A percentile compares a stretch with the other conserved stretches of the same genome.
Conservation (phyloP, 2,329 filamentous ascomycete species). For the Colletotrichum graminicola region DNA sequence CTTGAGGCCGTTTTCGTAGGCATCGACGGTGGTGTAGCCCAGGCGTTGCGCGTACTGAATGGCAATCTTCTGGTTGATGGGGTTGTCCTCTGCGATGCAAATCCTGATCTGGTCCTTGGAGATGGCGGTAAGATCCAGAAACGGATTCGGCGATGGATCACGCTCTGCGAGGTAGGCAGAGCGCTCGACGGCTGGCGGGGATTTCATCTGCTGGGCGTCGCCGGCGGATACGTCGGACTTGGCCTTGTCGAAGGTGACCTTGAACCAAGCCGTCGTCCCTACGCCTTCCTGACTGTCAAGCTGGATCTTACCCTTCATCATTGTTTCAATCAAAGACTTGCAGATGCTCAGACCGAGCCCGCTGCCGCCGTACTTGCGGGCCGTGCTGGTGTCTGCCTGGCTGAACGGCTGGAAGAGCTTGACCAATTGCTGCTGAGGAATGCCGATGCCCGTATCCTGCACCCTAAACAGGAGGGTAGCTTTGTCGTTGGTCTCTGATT, state of each 20-base stretch:
- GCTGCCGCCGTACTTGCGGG: constrained; percentile 90
- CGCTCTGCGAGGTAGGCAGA: constrained; percentile 53
- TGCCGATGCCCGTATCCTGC: constrained; percentile 90
- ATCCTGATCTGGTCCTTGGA: constrained; percentile 84
- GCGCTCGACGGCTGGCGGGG: constrained; percentile 53
- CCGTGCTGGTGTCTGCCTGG: constrained; percentile 91
- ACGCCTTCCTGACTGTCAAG: constrained; percentile 81
- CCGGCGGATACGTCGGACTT: constrained; percentile 70
- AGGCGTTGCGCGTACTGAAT: constrained; percentile 90
- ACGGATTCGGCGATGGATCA: constrained; percentile 57
- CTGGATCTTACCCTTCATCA: constrained; percentile 88
- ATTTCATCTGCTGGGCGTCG: constrained; percentile 60
- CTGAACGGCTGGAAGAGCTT: constrained; percentile 94
- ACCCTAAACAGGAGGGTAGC: constrained; percentile 88
- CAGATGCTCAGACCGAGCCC: constrained; percentile 93
- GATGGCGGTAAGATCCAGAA: constrained; percentile 77
- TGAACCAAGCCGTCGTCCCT: constrained; percentile 82
- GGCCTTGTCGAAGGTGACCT: constrained; percentile 87
- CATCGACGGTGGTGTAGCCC: constrained; percentile 84
- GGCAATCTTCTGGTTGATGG: constrained; percentile 94
- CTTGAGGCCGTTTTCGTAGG: constrained; percentile 89
- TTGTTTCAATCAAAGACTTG: constrained; percentile 92
- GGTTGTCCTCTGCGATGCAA: constrained; percentile 95
- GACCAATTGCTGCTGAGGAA: constrained; percentile 82
- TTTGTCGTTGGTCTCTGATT: constrained; percentile 76